Evolutionary conservation across 352 stramenopile species (phyloP).

Genomic region (Phytophthora sansomeana): DNA sequence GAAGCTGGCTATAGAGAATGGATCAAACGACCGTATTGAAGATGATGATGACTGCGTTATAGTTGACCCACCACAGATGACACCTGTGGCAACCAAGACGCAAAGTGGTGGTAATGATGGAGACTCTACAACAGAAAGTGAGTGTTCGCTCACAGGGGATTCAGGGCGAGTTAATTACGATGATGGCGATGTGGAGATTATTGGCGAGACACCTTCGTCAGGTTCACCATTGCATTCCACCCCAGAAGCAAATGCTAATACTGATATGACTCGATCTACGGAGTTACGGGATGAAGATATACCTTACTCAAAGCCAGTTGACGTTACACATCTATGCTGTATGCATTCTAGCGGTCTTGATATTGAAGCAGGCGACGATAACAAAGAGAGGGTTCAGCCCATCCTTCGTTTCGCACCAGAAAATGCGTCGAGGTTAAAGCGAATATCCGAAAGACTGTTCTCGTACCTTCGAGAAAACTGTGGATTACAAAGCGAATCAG

Average conservation of each 20-base stretch:
- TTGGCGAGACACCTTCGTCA: constrained; percentile 14
- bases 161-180: constrained; percentile 6
- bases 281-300: constrained; percentile 46
- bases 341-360: constrained; percentile 40
- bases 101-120: constrained; percentile 12
- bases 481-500: constrained; percentile 10
- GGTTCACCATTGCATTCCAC: constrained; percentile 9
- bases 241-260: constrained; percentile 3
- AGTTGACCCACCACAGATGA: constrained; percentile 21
- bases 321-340: constrained; percentile 61
- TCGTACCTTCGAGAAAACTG: constrained; percentile 53
- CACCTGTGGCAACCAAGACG: constrained; percentile 3
- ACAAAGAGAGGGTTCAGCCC: neutral
- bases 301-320: constrained; percentile 61
- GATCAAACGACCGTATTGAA: constrained; percentile 20
- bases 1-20: constrained; percentile 6
- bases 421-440: constrained; percentile 61
- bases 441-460: constrained; percentile 62
- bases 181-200: constrained; percentile 23
- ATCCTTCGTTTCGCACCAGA: constrained; percentile 60
- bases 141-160: constrained; percentile 19
- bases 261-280: neutral
- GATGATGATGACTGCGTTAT: constrained; percentile 31
- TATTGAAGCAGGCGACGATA: neutral
- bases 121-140: constrained; percentile 28